Evolutionary conservation across 441 rosid genomes (phyloP), one percentile per base, ranked within the genome.

Genomic region (Syzygium malaccense): DNA sequence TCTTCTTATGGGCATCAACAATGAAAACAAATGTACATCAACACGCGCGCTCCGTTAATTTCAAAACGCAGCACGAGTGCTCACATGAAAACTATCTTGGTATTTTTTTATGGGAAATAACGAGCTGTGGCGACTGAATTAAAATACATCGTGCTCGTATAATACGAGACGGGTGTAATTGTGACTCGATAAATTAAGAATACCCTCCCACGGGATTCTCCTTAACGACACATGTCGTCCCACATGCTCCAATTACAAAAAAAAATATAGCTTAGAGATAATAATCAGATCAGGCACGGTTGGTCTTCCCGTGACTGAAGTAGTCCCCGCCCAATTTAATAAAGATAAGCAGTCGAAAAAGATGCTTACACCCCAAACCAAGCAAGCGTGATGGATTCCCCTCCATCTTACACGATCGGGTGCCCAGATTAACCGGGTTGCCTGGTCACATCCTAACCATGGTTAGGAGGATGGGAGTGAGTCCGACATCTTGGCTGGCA

Each of bases 101-200:
- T 10, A 19, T 0, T 10, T 68, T 68, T 10, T 0, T 26, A 3
- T 12, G 28, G 7, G 11, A 68, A 68, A 1, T 0, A 12, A 33
- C 14, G 1, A 12, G 6, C 25, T 0, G 1, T 1, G 15, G 0
- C 28, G 6, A 20, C 4, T 6, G 15, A 41, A 75, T 41, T 23
- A 41, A 71, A n/a, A 37, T 45, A 71, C 4, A 6, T 1, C 1
- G 4, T 20, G 1, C 1, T 20, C 12, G 1, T 0, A 6, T 20
- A 37, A 12, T 25, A 3, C 51, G 0, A 25, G 1, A 4, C 5
- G 10, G 23, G 51, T 75, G 41, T 2, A 75, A 1, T 75, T 75
- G 26, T 6, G 3, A 7, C 30, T 75, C 18, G 4, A 23, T 71
- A 71, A 37, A 71, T 71, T 71, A 37, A 8, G 17, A 3, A 20